A percentile compares a stretch with the other conserved stretches of the same genome.
Evolutionary conservation across 2,329 filamentous ascomycete species (phyloP).

Genomic region (Colletotrichum spaethianum): DNA sequence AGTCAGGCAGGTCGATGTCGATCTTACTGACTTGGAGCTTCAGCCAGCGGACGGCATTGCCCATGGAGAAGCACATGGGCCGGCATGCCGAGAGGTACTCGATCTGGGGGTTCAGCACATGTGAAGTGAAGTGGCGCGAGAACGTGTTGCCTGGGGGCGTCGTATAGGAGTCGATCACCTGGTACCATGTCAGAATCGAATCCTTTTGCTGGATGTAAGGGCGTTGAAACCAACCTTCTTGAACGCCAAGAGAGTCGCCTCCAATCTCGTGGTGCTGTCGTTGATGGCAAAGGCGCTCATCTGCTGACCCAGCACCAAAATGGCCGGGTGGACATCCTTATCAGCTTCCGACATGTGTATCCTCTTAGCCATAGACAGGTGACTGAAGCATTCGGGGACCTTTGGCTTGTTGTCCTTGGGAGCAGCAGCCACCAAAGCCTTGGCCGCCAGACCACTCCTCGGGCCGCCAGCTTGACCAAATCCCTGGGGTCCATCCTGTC

Average conservation of each 20-base stretch:
- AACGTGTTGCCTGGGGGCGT: slow-evolving; percentile 89
- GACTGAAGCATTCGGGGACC: slow-evolving; percentile 82
- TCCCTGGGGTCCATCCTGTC: slow-evolving; percentile 58
- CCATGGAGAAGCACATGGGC: slow-evolving; percentile 97
- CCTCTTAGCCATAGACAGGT: slow-evolving; percentile 79
- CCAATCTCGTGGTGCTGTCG: slow-evolving; percentile 89
- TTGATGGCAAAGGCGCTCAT: slow-evolving; percentile 91
- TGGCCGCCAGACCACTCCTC: slow-evolving; percentile 53
- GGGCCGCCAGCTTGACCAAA: slow-evolving; percentile 43
- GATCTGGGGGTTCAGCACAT: slow-evolving; percentile 94
- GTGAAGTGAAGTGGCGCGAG: slow-evolving; percentile 90
- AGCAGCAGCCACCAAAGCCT: slow-evolving; percentile 53
- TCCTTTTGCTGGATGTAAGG: not conserved
- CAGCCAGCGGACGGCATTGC: slow-evolving; percentile 94
- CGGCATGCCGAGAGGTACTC: slow-evolving; percentile 93
- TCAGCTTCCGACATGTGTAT: slow-evolving; percentile 71
- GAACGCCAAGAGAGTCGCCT: slow-evolving; percentile 90
- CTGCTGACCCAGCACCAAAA: slow-evolving; percentile 89
- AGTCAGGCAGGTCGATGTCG: slow-evolving; percentile 87
- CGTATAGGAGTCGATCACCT: slow-evolving; percentile 94
- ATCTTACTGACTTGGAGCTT: slow-evolving; percentile 94
- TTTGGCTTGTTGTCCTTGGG: slow-evolving; percentile 71
- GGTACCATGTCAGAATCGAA: slow-evolving; percentile 39
- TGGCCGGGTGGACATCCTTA: slow-evolving; percentile 87
- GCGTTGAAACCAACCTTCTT: slow-evolving; percentile 73